Percentiles rank a stretch among this genome's conserved stretches.
These are phyloP conservation scores for Lagerstroemia speciosa DNA, from an alignment of 345 rosid genomes.

Conservation along the genomic window DNA sequence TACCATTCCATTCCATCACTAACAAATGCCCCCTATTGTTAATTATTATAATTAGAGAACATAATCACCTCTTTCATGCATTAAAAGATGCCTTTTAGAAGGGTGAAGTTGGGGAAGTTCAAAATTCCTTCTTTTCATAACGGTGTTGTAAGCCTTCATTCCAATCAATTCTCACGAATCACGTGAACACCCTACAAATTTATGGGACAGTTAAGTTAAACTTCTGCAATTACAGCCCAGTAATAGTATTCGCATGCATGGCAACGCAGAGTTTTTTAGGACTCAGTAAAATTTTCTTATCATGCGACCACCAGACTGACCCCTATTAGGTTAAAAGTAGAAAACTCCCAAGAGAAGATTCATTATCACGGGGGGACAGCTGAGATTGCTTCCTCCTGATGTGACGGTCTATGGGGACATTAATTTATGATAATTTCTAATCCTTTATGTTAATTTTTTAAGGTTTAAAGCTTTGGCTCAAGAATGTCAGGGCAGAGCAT, in stretches of 20 bases:
- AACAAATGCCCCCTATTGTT: not conserved
- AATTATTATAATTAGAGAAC: conserved; percentile 9
- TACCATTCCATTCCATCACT: conserved; percentile 5
- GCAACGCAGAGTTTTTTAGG: too few species aligned
- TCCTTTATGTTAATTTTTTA: not conserved
- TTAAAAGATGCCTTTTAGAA: conserved; percentile 6
- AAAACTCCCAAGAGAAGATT: not conserved
- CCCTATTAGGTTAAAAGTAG: not conserved
- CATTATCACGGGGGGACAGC: not conserved
- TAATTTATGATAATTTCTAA: not conserved
- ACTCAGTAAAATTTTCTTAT: not conserved
- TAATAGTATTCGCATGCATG: too few species aligned
- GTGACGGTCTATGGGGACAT: conserved; percentile 4
- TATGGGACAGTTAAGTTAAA: too few species aligned
- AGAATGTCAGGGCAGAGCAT: conserved; percentile 4
- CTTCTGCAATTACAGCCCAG: too few species aligned
- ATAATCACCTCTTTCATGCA: conserved; percentile 4
- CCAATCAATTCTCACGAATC: too few species aligned
- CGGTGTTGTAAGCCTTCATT: too few species aligned
- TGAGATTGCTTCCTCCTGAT: not conserved
- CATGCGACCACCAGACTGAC: not conserved
- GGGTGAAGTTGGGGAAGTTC: not conserved
- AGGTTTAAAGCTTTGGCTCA: not conserved
- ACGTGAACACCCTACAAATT: too few species aligned
- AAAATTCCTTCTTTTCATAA: too few species aligned